Conservation (phyloP, 805 yeast genomes). For the Clavispora fructus region DNA sequence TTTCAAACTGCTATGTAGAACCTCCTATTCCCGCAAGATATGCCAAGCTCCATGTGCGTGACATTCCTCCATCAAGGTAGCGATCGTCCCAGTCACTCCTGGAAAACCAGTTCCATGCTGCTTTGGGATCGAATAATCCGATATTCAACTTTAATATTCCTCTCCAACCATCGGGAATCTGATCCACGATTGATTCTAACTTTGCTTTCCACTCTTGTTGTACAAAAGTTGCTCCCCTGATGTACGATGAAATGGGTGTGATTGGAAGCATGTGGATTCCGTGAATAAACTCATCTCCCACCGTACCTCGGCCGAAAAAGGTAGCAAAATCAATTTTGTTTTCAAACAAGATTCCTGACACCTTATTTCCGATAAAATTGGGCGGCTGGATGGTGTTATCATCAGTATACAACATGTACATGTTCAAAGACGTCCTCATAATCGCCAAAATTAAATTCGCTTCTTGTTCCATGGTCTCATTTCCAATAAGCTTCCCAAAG, state of each 20-base stretch:
- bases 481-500: constrained; percentile 55
- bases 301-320: constrained; percentile 63
- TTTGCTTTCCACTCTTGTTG: constrained; percentile 59
- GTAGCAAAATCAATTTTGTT: constrained; percentile 71
- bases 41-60: constrained; percentile 81
- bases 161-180: constrained; percentile 63
- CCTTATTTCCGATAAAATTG: constrained; percentile 51
- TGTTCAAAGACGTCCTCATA: constrained; percentile 47
- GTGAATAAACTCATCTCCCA: constrained; percentile 59
- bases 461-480: constrained; percentile 46
- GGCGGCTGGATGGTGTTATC: constrained; percentile 44
- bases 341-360: constrained; percentile 65
- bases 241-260: constrained; percentile 60
- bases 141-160: constrained; percentile 68
- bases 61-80: constrained; percentile 78
- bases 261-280: constrained; percentile 77
- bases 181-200: constrained; percentile 39
- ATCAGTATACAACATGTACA: constrained; percentile 47
- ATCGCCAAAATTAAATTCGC: constrained; percentile 60
- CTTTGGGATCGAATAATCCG: constrained; percentile 66
- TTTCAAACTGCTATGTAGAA: constrained; percentile 3
- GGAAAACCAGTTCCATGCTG: constrained; percentile 43
- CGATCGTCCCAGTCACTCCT: constrained; percentile 45
- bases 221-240: constrained; percentile 51
- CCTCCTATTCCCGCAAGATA: constrained; percentile 53